phyloP scores from a whole-genome alignment of 2,329 filamentous ascomycete species.

The Alternaria infectoria region DNA sequence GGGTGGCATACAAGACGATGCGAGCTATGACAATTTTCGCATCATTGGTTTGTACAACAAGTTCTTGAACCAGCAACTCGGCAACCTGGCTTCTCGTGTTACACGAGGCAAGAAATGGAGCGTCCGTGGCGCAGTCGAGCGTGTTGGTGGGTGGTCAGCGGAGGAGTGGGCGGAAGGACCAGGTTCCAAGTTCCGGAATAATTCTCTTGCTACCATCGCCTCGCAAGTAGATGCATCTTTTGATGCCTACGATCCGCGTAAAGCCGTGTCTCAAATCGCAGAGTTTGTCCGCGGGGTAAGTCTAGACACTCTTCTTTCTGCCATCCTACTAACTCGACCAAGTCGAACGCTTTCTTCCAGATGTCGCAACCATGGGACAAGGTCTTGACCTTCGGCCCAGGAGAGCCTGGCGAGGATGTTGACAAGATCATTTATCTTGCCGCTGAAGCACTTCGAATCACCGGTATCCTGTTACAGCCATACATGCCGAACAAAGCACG shows the following conservation, averaged over 20 bases:
- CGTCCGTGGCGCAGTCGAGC: conserved; percentile 64
- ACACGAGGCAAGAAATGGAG: conserved; percentile 73
- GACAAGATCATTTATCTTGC: conserved; percentile 68
- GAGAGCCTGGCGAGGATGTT: conserved; percentile 41
- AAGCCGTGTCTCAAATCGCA: conserved; percentile 31
- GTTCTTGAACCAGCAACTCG: conserved; percentile 75
- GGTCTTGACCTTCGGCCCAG: conserved; percentile 45
- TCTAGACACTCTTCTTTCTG: neutral
- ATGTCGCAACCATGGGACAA: conserved; percentile 72
- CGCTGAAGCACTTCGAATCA: conserved; percentile 78
- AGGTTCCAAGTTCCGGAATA: conserved; percentile 41
- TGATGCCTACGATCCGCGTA: conserved; percentile 37
- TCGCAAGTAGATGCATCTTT: conserved; percentile 29
- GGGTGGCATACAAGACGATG: conserved; percentile 77
- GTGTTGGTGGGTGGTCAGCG: conserved; percentile 32
- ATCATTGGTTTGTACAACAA: conserved; percentile 82
- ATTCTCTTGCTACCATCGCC: conserved; percentile 44
- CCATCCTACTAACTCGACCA: neutral
- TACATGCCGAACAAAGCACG: conserved; percentile 83
- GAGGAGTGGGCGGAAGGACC: conserved; percentile 38
- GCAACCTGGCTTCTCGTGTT: conserved; percentile 79
- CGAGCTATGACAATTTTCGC: conserved; percentile 81
- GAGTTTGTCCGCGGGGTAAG: conserved; percentile 39
- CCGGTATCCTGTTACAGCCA: conserved; percentile 85
- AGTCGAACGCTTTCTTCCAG: conserved; percentile 73